A percentile compares a stretch with the other conserved stretches of the same genome.
phyloP scores from a whole-genome alignment of 1,284 basidiomycete genomes.

The Sanguinoderma infundibulare region DNA sequence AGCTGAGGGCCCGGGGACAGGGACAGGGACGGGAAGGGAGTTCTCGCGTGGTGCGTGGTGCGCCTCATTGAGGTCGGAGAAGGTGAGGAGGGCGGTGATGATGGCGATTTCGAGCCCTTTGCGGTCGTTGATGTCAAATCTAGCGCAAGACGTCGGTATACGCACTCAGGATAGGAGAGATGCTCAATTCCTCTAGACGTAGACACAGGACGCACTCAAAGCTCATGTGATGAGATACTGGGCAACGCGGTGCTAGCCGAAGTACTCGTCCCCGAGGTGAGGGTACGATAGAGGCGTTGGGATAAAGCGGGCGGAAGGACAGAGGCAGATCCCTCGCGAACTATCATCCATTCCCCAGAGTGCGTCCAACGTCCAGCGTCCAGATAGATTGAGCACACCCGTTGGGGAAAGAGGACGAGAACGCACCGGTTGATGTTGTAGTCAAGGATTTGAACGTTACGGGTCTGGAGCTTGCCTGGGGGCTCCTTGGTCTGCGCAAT shows the following conservation, averaged over 20 bases:
- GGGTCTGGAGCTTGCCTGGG: conserved; percentile 64
- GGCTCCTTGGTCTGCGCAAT: conserved; percentile 81
- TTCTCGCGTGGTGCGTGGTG: conserved; percentile 45
- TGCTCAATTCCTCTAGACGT: no score
- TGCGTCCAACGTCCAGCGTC: no score
- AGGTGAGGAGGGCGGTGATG: conserved; percentile 74
- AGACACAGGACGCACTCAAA: no score
- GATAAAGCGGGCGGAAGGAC: no score
- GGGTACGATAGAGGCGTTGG: no score
- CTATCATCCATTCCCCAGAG: no score
- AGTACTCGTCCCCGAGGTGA: no score
- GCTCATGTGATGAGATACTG: no score
- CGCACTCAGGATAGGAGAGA: no score
- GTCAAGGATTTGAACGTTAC: conserved; percentile 80
- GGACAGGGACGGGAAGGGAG: conserved; percentile 21
- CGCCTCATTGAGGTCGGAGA: conserved; percentile 72
- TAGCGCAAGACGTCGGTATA: conserved; percentile 32
- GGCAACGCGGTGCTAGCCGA: no score
- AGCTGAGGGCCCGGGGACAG: conserved; percentile 29
- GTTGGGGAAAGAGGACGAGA: neutral
- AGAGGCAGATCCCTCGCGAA: no score
- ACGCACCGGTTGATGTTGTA: conserved; percentile 57
- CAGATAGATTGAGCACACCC: no score
- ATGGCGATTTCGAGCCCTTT: conserved; percentile 85
- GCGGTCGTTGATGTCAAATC: conserved; percentile 82